Percentiles rank a stretch among this genome's conserved stretches.
phyloP scores from a whole-genome alignment of 768 basidiomycete species.

The Pholiota molesta region DNA sequence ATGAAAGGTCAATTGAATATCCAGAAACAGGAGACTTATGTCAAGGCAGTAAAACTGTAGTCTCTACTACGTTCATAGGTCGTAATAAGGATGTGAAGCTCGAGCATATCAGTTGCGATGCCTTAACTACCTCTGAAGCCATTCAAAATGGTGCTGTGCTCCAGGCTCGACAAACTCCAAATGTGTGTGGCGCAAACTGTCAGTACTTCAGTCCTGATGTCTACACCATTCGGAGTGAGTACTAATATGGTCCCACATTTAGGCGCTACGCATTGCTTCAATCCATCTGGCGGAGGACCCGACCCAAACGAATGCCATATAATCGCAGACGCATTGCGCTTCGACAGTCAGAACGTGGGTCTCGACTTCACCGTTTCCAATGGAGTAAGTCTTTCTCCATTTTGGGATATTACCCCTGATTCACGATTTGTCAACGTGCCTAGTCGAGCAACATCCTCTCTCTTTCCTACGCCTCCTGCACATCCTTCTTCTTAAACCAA shows the following conservation, averaged over 20 bases:
- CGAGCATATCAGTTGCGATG: slow-evolving; percentile 24
- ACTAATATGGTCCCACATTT: background rate
- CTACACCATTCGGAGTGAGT: background rate
- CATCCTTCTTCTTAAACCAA: slow-evolving; percentile 52
- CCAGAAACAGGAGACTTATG: slow-evolving; percentile 9
- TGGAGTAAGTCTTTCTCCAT: slow-evolving; percentile 8
- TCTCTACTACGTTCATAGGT: slow-evolving; percentile 33
- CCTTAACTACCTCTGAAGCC: background rate
- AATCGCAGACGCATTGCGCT: slow-evolving; percentile 51
- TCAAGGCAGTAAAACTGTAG: slow-evolving; percentile 12
- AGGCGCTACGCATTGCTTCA: slow-evolving; percentile 49
- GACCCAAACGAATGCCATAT: slow-evolving; percentile 49
- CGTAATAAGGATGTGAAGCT: slow-evolving; percentile 44
- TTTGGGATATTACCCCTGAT: too few species aligned
- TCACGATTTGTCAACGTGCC: background rate
- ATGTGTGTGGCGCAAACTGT: slow-evolving; percentile 48
- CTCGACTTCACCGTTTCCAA: slow-evolving; percentile 13
- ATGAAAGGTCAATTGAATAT: background rate
- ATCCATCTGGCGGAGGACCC: slow-evolving; percentile 47
- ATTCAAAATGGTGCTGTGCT: slow-evolving; percentile 14
- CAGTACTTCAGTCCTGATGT: slow-evolving; percentile 3
- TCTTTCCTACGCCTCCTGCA: slow-evolving; percentile 42
- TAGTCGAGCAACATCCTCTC: slow-evolving; percentile 36
- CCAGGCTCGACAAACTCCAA: slow-evolving; percentile 30
- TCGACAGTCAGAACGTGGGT: slow-evolving; percentile 42